Base-by-base conservation (phyloP, 2,329 filamentous ascomycete species). In the Talaromyces sp. region DNA sequence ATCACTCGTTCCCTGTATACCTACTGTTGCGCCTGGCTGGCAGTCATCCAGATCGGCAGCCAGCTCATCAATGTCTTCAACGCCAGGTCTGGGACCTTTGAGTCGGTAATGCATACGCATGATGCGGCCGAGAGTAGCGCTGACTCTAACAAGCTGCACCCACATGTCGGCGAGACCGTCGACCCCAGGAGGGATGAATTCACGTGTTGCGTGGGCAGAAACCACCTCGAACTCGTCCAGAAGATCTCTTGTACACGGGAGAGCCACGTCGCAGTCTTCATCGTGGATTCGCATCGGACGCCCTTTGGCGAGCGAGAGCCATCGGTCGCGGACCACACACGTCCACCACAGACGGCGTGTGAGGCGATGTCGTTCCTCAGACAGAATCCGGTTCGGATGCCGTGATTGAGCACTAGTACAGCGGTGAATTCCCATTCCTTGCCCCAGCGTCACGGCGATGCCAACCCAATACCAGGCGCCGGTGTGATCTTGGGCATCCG, bases 381-480 rank as follows among this genome's bases (percentile, higher is more conserved):
- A 52, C 33, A 60, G 14, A 14, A 44, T 47, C 27, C 12, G 18
- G 5, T 50, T 28, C 9, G 18, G 23, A 8, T 55, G 52, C n/a
- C 28, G 9, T 10, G 18, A 31, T 31, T 31, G 28, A 12, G 12
- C 33, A 28, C 18, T 18, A 2, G 53, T 53, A 16, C 50, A 52
- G 5, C 53, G 36, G 18, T 61, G 59, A 4, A 61, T 33, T 14
- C 59, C 59, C 27, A 57, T 51, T 14, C 59, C 54, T 27, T 61
- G 59, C 5, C 53, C 59, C 7, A 61, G 53, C 6, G 53, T 56
- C 14, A 61, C 56, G 12, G 53, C 59, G 14, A 36, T 56, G 27
- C 54, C 52, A 31, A 97, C 96, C 94, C 93, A 97, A 73, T 97
- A 93, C 91, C 94, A 96, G 52, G 93, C 96, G 73, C 97, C 94